Conservation (phyloP, 2,329 filamentous ascomycete species). For the Fusarium sp. region DNA sequence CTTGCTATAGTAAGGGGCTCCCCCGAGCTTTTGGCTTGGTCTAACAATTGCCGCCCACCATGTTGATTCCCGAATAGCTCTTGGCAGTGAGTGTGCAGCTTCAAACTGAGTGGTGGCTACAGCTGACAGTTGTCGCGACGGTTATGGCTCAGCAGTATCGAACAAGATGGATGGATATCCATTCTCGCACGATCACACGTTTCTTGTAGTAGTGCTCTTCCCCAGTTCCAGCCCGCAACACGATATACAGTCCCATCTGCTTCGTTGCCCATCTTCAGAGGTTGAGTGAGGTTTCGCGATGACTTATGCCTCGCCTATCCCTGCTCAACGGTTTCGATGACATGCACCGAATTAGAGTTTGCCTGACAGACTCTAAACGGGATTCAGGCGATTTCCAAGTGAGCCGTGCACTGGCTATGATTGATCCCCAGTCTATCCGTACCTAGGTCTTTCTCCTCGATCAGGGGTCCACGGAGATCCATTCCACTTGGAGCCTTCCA, state of each 20-base stretch:
- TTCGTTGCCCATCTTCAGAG: neutral
- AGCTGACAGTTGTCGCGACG: neutral
- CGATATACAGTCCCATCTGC: neutral
- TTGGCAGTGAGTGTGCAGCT: constrained; percentile 5
- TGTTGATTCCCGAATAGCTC: constrained; percentile 10
- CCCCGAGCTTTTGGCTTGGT: no score
- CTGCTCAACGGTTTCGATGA: neutral
- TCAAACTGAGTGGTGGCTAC: neutral
- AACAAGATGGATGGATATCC: neutral
- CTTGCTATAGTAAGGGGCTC: no score
- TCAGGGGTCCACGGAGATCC: constrained; percentile 40
- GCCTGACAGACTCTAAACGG: neutral
- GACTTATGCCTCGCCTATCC: neutral
- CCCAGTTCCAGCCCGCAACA: neutral
- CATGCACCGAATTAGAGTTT: constrained; percentile 7
- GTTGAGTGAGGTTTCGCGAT: neutral
- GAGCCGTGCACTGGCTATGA: neutral
- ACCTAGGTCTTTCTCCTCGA: constrained; percentile 55
- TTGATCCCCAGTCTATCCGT: constrained; percentile 40
- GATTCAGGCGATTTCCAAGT: neutral
- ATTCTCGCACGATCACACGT: neutral
- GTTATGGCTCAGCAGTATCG: constrained; percentile 54
- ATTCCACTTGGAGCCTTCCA: constrained; percentile 47
- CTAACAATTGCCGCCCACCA: constrained; percentile 16
- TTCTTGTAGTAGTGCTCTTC: neutral